Percentiles rank a stretch among this genome's conserved stretches.
These are phyloP conservation scores for Flammula alnicola DNA, from an alignment of 1,284 basidiomycete genomes.

Conservation along the genomic window DNA sequence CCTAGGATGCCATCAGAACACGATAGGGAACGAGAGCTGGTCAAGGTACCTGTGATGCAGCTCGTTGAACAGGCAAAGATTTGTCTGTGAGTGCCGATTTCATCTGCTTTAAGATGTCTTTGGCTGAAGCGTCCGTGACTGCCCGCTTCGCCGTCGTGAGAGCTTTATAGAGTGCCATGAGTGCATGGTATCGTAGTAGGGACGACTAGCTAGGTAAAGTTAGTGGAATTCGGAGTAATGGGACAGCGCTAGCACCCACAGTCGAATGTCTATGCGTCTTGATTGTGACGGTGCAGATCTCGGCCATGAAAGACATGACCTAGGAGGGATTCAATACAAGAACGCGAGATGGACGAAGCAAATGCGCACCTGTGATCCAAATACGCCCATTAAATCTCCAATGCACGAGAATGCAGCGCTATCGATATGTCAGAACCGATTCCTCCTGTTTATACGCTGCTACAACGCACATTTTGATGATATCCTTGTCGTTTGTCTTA, in stretches of 20 bases:
- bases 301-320: conserved; percentile 95
- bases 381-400: conserved; percentile 85
- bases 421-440: conserved; percentile 15
- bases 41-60: conserved; percentile 81
- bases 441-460: neutral
- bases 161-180: conserved; percentile 79
- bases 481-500: conserved; percentile 68
- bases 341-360: neutral
- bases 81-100: conserved; percentile 81
- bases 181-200: conserved; percentile 83
- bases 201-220: conserved; percentile 55
- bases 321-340: conserved; percentile 35
- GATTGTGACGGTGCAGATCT: conserved; percentile 70
- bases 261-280: conserved; percentile 74
- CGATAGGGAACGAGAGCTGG: conserved; percentile 18
- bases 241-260: conserved; percentile 43
- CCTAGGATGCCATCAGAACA: conserved; percentile 40
- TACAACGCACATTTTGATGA: conserved; percentile 65
- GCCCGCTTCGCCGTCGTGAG: conserved; percentile 81
- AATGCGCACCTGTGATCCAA: conserved; percentile 77
- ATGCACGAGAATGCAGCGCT: conserved; percentile 83
- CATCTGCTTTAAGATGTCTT: conserved; percentile 88
- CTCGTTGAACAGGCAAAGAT: conserved; percentile 86
- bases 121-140: conserved; percentile 77
- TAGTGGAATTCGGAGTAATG: conserved; percentile 2